phyloP scores from a whole-genome alignment of 768 basidiomycete species.

The Pleurotus pulmonarius region DNA sequence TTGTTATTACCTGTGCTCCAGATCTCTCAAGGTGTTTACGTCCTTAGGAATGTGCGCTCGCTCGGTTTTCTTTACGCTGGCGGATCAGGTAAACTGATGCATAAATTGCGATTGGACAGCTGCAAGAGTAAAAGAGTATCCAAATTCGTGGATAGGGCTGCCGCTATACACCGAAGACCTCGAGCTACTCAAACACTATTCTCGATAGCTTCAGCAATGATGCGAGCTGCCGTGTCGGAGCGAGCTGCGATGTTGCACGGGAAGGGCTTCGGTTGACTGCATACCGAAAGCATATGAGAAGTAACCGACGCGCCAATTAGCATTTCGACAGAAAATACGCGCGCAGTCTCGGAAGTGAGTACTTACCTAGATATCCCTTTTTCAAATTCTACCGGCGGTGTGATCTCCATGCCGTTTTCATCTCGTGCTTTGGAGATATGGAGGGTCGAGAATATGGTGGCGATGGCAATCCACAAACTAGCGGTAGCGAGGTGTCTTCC shows the following conservation, averaged over 20 bases:
- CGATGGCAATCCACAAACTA: constrained; percentile 41
- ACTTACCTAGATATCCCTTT: constrained; percentile 42
- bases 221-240: neutral
- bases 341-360: too few species aligned
- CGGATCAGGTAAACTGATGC: too few species aligned
- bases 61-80: too few species aligned
- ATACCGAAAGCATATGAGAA: neutral
- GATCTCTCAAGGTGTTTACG: too few species aligned
- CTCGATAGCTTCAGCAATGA: neutral
- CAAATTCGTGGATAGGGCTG: too few species aligned
- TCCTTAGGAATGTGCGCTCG: too few species aligned
- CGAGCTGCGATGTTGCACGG: neutral
- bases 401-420: constrained; percentile 35
- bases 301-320: neutral
- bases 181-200: neutral
- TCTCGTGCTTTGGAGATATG: constrained; percentile 38
- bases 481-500: constrained; percentile 49
- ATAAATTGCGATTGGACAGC: too few species aligned
- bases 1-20: too few species aligned
- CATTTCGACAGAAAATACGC: constrained; percentile 7
- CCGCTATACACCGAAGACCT: too few species aligned
- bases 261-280: constrained; percentile 9
- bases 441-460: constrained; percentile 40
- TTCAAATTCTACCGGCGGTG: constrained; percentile 32
- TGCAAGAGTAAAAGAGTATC: too few species aligned